Evolutionary conservation across 2,329 filamentous ascomycete genomes (phyloP), one percentile per base, ranked within the genome.

Genomic region (Fusarium nisikadoi): DNA sequence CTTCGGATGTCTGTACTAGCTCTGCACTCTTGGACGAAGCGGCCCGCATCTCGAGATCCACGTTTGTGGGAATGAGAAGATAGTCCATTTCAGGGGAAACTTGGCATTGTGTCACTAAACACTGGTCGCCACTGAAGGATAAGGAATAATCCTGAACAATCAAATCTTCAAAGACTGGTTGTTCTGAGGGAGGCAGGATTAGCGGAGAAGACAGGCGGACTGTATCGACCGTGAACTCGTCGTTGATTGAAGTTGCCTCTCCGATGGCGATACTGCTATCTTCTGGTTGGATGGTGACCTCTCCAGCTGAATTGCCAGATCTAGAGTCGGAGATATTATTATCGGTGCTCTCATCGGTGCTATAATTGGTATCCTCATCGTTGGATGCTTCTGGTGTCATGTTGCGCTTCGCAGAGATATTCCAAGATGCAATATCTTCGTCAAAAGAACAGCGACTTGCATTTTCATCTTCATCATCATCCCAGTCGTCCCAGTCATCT

Each of bases 401-500:
- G 11, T 27, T 9, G 0, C 5, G 11, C 7, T 5, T 19, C 3
- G 4, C 1, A 6, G 25, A 27, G 8, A 45, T 45, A 5, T 45
- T 4, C 42, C 42, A 45, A 27, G 17, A 20, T 0, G 42, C 42
- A 14, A 27, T 12, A 14, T 27, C 5, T 7, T 45, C 25, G 12
- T 27, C 25, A 2, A 27, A 5, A 1, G 42, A 45, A 20, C 42
- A 45, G 0, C 12, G 0, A 14, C 25, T 27, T 17, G 9, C 0
- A 8, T 2, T 3, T 10, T 20, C 25, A 3, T 45, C 42, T 3
- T 5, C 6, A 27, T 45, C 42, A 1, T 45, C 25, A 5, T 27
- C 42, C 42, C 42, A 45, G 17, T 45, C 23, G 10, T 45, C 42
- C 23, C 23, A 27, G 25, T 20, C 25, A 20, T 45, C 17, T 1